These are phyloP conservation scores for Amauroascus niger DNA, from an alignment of 2,329 filamentous ascomycete genomes.

Conservation along the genomic window DNA sequence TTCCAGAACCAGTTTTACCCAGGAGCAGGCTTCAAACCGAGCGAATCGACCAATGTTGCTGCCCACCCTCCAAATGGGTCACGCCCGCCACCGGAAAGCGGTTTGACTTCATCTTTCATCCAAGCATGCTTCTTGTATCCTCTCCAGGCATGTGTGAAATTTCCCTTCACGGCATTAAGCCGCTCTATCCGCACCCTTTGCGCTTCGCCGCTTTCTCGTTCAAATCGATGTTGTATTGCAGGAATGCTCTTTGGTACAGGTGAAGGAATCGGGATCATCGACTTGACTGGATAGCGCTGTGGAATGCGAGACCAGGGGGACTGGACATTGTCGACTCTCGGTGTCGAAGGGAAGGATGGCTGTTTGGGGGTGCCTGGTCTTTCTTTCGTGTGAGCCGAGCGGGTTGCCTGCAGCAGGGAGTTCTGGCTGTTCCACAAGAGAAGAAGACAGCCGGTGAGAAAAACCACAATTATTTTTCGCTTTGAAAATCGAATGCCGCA, in stretches of 20 bases:
- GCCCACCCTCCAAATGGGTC: conserved; percentile 56
- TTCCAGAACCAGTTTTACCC: background rate
- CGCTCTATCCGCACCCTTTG: conserved; percentile 28
- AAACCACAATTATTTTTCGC: background rate
- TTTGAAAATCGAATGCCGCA: background rate
- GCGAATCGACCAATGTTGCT: conserved; percentile 50
- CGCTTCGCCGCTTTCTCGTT: conserved; percentile 26
- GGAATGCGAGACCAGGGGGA: conserved; percentile 26
- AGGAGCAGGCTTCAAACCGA: background rate
- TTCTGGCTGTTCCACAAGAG: background rate
- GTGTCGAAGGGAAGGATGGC: no score
- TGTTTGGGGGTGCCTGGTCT: no score
- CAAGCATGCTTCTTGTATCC: conserved; percentile 56
- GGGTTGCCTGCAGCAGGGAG: background rate
- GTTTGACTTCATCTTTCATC: conserved; percentile 50
- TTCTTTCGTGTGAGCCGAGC: background rate
- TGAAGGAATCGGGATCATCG: conserved; percentile 20
- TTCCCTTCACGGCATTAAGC: conserved; percentile 40
- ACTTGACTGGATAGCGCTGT: conserved; percentile 19
- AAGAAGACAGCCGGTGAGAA: background rate
- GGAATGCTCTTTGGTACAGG: conserved; percentile 21
- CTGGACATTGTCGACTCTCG: background rate
- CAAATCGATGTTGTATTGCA: conserved; percentile 24
- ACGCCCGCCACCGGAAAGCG: conserved; percentile 43
- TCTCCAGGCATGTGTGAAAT: conserved; percentile 48